phyloP scores from a whole-genome alignment of 352 stramenopile species.

The Halophytophthora polymorphica region DNA sequence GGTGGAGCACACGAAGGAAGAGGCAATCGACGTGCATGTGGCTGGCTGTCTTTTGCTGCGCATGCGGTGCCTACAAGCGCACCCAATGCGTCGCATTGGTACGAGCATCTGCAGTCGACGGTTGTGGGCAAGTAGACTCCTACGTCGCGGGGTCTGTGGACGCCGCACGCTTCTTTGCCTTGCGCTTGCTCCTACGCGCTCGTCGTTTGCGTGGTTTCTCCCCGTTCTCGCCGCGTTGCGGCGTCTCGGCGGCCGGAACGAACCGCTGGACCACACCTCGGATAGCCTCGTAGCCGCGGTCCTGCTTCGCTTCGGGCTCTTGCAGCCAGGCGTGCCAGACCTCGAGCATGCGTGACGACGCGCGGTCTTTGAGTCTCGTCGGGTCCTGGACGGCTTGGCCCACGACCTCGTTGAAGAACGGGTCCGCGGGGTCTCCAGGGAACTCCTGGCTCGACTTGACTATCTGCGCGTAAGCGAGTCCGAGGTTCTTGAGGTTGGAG shows the following conservation, averaged over 20 bases:
- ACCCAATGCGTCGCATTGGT: no score
- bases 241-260: slow-evolving; percentile 12
- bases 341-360: slow-evolving; percentile 62
- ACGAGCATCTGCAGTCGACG: no score
- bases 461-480: slow-evolving; percentile 92
- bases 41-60: no score
- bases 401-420: slow-evolving; percentile 51
- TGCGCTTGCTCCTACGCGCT: no score
- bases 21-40: no score
- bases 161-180: no score
- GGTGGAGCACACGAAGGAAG: no score
- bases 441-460: slow-evolving; percentile 77
- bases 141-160: no score
- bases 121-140: no score
- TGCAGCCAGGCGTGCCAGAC: slow-evolving; percentile 61
- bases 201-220: no score
- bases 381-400: slow-evolving; percentile 33
- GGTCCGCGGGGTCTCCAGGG: slow-evolving; percentile 16
- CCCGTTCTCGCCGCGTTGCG: neutral
- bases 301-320: slow-evolving; percentile 39
- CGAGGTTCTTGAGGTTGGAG: slow-evolving; percentile 90
- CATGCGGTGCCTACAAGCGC: no score
- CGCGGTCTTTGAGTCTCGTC: slow-evolving; percentile 61
- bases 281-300: slow-evolving; percentile 53
- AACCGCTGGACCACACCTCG: slow-evolving; percentile 52